Percentiles rank a stretch among this genome's conserved stretches.
Conservation (phyloP, 1,284 basidiomycete genomes). For the Naganishia sp. region DNA sequence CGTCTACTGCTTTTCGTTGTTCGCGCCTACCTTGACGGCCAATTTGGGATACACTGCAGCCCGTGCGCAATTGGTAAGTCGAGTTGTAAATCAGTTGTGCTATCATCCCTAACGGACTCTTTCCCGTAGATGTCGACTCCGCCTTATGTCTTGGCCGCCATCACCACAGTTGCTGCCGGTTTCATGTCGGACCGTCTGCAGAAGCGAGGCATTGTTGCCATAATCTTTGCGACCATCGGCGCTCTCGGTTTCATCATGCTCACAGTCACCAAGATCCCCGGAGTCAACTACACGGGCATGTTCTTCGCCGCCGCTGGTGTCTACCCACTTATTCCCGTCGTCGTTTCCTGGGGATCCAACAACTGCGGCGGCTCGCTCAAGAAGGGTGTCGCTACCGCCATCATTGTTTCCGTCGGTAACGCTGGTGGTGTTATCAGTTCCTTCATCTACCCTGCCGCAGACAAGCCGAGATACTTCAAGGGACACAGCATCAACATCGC, state of each 20-base stretch:
- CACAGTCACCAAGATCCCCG: conserved; percentile 44
- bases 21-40: conserved; percentile 51
- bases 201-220: conserved; percentile 31
- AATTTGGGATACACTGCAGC: conserved; percentile 65
- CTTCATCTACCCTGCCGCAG: conserved; percentile 54
- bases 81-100: background rate
- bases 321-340: conserved; percentile 61
- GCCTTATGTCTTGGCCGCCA: conserved; percentile 42
- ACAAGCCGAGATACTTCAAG: conserved; percentile 39
- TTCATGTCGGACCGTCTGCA: conserved; percentile 32
- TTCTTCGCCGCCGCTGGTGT: conserved; percentile 62
- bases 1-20: conserved; percentile 63
- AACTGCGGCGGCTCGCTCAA: conserved; percentile 63
- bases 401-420: conserved; percentile 62
- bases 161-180: conserved; percentile 31
- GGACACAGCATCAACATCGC: conserved; percentile 44
- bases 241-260: conserved; percentile 44
- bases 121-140: conserved; percentile 38
- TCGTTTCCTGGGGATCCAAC: conserved; percentile 61
- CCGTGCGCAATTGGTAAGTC: conserved; percentile 68
- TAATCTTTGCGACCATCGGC: conserved; percentile 17
- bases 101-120: background rate
- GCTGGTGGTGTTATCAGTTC: conserved; percentile 59
- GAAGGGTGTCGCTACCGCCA: conserved; percentile 60
- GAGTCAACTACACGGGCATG: conserved; percentile 60